Conservation (phyloP, 1,139 yeast species). For the Eremothecium cymbalariae region DNA sequence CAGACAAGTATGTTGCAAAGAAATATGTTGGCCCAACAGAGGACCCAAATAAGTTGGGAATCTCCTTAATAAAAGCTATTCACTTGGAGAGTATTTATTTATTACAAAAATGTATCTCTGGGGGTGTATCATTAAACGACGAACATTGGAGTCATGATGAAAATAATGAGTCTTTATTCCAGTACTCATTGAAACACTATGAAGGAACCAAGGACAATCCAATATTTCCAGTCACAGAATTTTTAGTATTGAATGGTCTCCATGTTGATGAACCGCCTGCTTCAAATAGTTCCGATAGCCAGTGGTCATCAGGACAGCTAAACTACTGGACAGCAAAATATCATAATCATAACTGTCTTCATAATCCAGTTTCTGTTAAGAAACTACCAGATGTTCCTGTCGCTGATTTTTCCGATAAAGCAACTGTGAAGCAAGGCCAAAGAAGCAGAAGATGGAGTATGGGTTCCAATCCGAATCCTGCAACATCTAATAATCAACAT, state of each 20-base stretch:
- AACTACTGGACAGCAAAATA: conserved; percentile 46
- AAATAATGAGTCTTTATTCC: conserved; percentile 42
- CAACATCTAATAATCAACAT: neutral
- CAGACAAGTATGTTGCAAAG: conserved; percentile 42
- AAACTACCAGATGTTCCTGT: conserved; percentile 3
- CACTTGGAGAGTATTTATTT: conserved; percentile 43
- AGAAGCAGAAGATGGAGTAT: neutral
- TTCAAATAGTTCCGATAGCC: conserved; percentile 11
- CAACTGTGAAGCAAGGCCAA: too few relatives aligned
- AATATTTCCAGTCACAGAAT: conserved; percentile 65
- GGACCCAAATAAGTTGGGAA: conserved; percentile 24
- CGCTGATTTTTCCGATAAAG: too few relatives aligned
- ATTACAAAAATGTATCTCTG: conserved; percentile 41
- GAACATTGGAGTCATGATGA: conserved; percentile 15
- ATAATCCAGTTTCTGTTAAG: neutral
- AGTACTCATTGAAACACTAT: conserved; percentile 51
- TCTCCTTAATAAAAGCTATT: conserved; percentile 38
- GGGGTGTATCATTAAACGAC: conserved; percentile 41
- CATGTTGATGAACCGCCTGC: conserved; percentile 22
- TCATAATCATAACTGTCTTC: conserved; percentile 18
- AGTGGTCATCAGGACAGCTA: conserved; percentile 12
- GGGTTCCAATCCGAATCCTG: neutral
- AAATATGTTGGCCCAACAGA: conserved; percentile 30
- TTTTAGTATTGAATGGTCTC: conserved; percentile 58
- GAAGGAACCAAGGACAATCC: conserved; percentile 27